Evolutionary conservation across 192 early-diverging fungal species (phyloP).

Genomic region (Backusella psychrophila): DNA sequence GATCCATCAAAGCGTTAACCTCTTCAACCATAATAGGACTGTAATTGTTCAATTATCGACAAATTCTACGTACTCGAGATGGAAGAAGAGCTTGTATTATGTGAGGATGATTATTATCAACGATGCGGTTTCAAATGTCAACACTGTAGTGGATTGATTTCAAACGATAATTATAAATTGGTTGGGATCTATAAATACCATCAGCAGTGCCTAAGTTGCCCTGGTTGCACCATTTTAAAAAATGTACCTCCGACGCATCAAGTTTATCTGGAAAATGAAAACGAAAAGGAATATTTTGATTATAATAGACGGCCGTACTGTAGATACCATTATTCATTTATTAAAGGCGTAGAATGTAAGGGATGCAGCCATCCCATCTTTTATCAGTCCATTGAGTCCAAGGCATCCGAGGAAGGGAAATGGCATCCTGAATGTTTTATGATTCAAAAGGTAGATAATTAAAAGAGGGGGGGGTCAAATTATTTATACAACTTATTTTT

Average conservation of each 20-base stretch:
- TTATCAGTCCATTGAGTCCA: constrained; percentile 76
- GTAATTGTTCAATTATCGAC: constrained; percentile 54
- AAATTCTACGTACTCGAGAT: constrained; percentile 54
- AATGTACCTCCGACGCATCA: constrained; percentile 35
- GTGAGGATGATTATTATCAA: constrained; percentile 70
- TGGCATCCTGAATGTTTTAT: constrained; percentile 95
- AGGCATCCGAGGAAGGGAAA: constrained; percentile 47
- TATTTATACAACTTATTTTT: constrained; percentile 15
- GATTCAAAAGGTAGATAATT: constrained; percentile 69
- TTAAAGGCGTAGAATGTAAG: constrained; percentile 72
- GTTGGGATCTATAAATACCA: constrained; percentile 79
- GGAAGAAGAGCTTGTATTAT: constrained; percentile 43
- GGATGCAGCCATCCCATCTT: constrained; percentile 81
- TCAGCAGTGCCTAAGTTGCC: constrained; percentile 83
- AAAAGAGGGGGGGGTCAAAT: neutral
- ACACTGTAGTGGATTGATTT: constrained; percentile 70
- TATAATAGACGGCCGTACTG: constrained; percentile 77
- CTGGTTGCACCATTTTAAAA: constrained; percentile 21
- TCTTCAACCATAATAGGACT: constrained; percentile 31
- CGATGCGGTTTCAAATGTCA: constrained; percentile 61
- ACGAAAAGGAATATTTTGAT: constrained; percentile 36
- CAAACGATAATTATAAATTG: constrained; percentile 69
- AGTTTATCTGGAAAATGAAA: constrained; percentile 69
- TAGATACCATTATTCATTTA: constrained; percentile 75
- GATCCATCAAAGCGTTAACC: neutral